These are phyloP conservation scores for Trichoderma sp. DNA, from an alignment of 2,329 filamentous ascomycete genomes.

Conservation along the genomic window DNA sequence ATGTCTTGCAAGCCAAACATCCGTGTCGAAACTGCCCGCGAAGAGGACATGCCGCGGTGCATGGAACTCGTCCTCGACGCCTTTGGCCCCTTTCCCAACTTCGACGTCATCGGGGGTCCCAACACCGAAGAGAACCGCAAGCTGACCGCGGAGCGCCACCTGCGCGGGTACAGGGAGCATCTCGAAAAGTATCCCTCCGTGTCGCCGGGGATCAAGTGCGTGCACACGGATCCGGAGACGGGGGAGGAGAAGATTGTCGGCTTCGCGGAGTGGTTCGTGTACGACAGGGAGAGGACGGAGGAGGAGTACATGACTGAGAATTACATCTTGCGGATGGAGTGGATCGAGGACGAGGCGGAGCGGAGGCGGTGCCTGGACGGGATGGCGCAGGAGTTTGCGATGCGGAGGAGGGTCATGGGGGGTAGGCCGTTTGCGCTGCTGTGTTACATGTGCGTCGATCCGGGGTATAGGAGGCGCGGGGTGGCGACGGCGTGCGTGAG, in stretches of 20 bases:
- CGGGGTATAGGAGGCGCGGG: constrained; percentile 14
- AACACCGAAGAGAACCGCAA: constrained; percentile 21
- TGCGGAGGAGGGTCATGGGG: constrained; percentile 13
- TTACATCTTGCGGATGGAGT: constrained; percentile 11
- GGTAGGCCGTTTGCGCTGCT: constrained; percentile 21
- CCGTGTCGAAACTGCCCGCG: constrained; percentile 18
- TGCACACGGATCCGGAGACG: constrained; percentile 11
- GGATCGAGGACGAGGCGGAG: constrained; percentile 6
- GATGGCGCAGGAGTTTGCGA: background rate
- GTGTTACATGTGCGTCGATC: constrained; percentile 24
- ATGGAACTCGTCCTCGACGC: constrained; percentile 25
- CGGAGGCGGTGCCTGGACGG: background rate
- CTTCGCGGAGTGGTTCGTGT: constrained; percentile 28
- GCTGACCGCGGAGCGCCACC: constrained; percentile 4
- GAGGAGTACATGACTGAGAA: constrained; percentile 16
- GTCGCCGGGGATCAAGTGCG: constrained; percentile 26
- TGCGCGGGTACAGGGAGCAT: constrained; percentile 15
- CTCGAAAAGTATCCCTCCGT: constrained; percentile 18
- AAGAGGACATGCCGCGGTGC: constrained; percentile 29
- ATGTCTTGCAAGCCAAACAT: background rate
- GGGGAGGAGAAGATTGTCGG: constrained; percentile 26
- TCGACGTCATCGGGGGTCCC: constrained; percentile 5
- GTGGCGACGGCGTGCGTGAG: constrained; percentile 18
- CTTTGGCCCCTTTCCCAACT: constrained; percentile 17
- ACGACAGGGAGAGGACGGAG: constrained; percentile 17